Conservation (phyloP, 2,329 filamentous ascomycete species). For the Pseudocercospora macadamiae region DNA sequence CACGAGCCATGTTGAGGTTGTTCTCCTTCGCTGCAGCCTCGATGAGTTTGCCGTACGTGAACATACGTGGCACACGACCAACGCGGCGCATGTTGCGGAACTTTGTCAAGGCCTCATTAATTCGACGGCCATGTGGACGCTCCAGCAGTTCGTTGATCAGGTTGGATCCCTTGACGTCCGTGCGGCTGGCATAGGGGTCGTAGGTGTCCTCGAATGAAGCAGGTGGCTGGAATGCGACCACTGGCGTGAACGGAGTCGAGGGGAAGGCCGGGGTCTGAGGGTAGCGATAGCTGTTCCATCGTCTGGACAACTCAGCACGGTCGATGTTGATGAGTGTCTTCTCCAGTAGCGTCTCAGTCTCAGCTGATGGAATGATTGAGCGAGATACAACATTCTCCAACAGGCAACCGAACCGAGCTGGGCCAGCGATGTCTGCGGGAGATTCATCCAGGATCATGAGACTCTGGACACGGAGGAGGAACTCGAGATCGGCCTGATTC, state of each 20-base stretch:
- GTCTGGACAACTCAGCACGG: slow-evolving; percentile 50
- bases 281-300: slow-evolving; percentile 63
- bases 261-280: slow-evolving; percentile 48
- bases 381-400: slow-evolving; percentile 60
- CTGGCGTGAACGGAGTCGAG: slow-evolving; percentile 55
- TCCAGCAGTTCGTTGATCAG: slow-evolving; percentile 89
- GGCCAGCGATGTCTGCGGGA: slow-evolving; percentile 59
- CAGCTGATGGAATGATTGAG: slow-evolving; percentile 57
- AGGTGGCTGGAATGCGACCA: slow-evolving; percentile 49
- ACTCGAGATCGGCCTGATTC: slow-evolving; percentile 56
- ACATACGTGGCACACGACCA: slow-evolving; percentile 90
- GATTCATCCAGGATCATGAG: slow-evolving; percentile 51
- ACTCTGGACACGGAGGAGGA: slow-evolving; percentile 64
- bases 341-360: slow-evolving; percentile 61
- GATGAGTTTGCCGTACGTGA: slow-evolving; percentile 95
- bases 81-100: slow-evolving; percentile 92
- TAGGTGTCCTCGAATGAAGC: slow-evolving; percentile 77
- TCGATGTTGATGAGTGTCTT: slow-evolving; percentile 60
- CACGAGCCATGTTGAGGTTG: slow-evolving; percentile 78
- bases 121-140: slow-evolving; percentile 68
- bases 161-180: slow-evolving; percentile 91
- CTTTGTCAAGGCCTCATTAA: slow-evolving; percentile 79
- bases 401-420: slow-evolving; percentile 64
- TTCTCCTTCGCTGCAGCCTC: slow-evolving; percentile 84
- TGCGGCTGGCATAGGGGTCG: slow-evolving; percentile 87